These are phyloP conservation scores for Mortierella hygrophila DNA, from an alignment of 192 early-diverging fungal species.

Conservation along the genomic window DNA sequence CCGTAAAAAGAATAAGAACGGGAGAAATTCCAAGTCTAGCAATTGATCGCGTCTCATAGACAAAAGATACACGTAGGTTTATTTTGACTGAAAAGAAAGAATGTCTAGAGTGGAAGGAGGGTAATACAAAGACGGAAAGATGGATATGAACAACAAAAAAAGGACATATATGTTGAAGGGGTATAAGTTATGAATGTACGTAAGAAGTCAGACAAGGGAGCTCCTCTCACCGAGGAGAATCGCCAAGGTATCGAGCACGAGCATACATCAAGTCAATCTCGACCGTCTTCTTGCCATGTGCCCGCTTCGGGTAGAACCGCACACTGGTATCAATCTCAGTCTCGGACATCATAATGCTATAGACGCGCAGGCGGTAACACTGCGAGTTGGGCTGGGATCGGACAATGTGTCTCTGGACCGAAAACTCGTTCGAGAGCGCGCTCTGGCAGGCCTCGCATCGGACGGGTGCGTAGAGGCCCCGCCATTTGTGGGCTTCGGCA, in stretches of 20 bases:
- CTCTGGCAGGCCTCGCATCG: conserved; percentile 40
- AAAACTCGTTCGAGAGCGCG: conserved; percentile 39
- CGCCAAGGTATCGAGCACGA: background rate
- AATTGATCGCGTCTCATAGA: too few species aligned
- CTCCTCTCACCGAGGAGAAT: background rate
- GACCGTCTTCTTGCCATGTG: conserved; percentile 40
- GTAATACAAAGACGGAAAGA: too few species aligned
- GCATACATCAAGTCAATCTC: conserved; percentile 10
- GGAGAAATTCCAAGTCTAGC: too few species aligned
- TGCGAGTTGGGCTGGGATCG: conserved; percentile 3
- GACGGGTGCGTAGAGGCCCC: conserved; percentile 29
- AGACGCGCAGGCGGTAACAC: conserved; percentile 33
- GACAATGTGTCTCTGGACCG: conserved; percentile 40
- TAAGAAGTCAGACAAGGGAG: too few species aligned
- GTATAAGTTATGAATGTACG: too few species aligned
- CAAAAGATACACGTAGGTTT: too few species aligned
- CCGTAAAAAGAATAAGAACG: too few species aligned
- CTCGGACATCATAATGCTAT: conserved; percentile 42
- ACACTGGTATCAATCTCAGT: conserved; percentile 36
- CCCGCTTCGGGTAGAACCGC: conserved; percentile 35
- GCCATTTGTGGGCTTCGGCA: conserved; percentile 27
- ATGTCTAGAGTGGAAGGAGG: too few species aligned
- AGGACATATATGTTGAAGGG: too few species aligned
- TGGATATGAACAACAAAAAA: too few species aligned
- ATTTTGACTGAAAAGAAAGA: too few species aligned